These are phyloP conservation scores for Cubamyces sp. DNA, from an alignment of 768 basidiomycete species.

Conservation along the genomic window DNA sequence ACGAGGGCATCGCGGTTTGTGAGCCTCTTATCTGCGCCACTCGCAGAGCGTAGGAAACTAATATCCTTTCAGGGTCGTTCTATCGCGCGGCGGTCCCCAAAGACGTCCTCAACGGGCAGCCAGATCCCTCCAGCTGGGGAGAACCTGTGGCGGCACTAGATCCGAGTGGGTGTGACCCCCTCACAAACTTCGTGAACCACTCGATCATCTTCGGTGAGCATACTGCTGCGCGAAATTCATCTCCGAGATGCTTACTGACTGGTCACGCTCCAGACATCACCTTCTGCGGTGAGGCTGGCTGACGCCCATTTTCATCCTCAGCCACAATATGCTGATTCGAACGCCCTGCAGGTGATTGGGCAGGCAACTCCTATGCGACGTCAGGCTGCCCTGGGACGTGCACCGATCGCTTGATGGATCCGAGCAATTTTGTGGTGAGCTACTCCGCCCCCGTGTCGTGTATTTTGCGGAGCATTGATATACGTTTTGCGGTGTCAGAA, in stretches of 20 bases:
- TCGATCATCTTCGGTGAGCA: constrained; percentile 74
- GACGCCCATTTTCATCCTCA: constrained; percentile 27
- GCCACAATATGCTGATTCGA: constrained; percentile 3
- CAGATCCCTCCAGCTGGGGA: constrained; percentile 72
- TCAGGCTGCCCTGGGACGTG: constrained; percentile 80
- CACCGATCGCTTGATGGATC: constrained; percentile 61
- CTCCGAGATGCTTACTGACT: constrained; percentile 25
- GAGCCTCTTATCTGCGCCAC: constrained; percentile 35
- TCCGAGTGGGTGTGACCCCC: constrained; percentile 57
- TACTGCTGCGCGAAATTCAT: not conserved
- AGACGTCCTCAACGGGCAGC: constrained; percentile 64
- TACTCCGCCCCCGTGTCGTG: not conserved
- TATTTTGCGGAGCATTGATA: constrained; percentile 9
- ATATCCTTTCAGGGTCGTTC: constrained; percentile 66
- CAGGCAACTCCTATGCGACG: constrained; percentile 78
- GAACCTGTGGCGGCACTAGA: constrained; percentile 63
- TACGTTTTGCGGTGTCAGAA: constrained; percentile 48
- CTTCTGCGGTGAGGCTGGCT: constrained; percentile 61
- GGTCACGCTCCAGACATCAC: constrained; percentile 63
- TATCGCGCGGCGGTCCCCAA: constrained; percentile 76
- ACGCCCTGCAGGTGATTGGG: constrained; percentile 68
- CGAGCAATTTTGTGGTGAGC: constrained; percentile 71
- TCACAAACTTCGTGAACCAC: constrained; percentile 66
- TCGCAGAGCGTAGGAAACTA: not conserved
- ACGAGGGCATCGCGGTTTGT: constrained; percentile 76